These are phyloP conservation scores for Lumnitzera racemosa DNA, from an alignment of 345 rosid genomes.

Conservation along the genomic window DNA sequence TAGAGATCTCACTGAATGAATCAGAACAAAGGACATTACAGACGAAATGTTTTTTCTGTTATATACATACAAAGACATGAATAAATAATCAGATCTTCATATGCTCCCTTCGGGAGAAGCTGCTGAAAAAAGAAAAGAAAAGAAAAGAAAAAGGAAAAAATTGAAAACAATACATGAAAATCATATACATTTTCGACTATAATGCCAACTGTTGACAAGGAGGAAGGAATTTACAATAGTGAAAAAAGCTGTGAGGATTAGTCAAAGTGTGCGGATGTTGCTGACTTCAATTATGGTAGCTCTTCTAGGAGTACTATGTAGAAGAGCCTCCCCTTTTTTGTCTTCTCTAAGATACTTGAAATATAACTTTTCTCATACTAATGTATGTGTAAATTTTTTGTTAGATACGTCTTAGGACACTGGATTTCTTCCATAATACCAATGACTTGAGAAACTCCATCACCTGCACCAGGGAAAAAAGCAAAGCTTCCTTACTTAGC, in stretches of 20 bases:
- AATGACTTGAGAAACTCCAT: conserved; percentile 78
- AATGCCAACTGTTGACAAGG: neutral
- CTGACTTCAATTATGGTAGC: too few relatives aligned
- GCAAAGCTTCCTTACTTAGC: neutral
- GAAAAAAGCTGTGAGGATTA: conserved; percentile 9
- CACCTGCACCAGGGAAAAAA: conserved; percentile 37
- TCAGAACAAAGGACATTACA: too few relatives aligned
- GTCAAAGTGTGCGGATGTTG: too few relatives aligned
- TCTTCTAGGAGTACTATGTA: conserved; percentile 8
- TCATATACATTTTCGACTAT: neutral
- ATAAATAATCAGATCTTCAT: conserved; percentile 17
- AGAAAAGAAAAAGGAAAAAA: neutral
- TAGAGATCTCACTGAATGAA: too few relatives aligned
- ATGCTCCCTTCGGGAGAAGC: conserved; percentile 3
- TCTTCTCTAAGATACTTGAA: neutral
- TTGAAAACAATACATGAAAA: neutral
- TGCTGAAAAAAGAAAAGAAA: neutral
- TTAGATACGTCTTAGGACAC: conserved; percentile 17
- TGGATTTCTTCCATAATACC: conserved; percentile 63
- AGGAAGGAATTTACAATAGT: conserved; percentile 32
- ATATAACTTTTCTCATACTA: neutral
- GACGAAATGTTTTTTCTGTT: neutral
- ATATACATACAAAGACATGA: conserved; percentile 24
- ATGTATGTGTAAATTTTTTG: neutral
- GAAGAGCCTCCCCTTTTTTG: conserved; percentile 1